Base-by-base conservation (phyloP, 495 filamentous ascomycete species). In the Penicillium pancosmium region DNA sequence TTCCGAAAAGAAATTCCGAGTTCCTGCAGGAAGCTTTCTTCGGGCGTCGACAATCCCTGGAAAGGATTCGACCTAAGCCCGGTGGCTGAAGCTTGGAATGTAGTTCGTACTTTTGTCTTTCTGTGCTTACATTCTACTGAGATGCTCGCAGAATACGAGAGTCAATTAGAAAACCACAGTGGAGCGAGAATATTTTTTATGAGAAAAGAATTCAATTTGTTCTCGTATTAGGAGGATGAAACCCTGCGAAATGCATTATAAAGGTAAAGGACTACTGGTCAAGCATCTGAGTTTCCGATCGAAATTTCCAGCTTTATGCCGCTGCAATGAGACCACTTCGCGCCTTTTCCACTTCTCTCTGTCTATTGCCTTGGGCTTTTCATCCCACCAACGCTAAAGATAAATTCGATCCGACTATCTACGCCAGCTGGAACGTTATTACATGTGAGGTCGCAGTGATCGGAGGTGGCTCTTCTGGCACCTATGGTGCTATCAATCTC, bases 381-480 rank as follows among this genome's bases (percentile, higher is more conserved):
- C 36, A n/a, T 13, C 36, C 15, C 15, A n/a, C 53, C 5, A 34
- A 36, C 15, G 11, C 12, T 6, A 13, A 13, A 40, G 36, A 40
- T 40, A 40, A 13, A 40, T 40, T 40, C 36, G 15, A 40, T 40
- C 36, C 36, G 15, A 40, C 12, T 46, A 25, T 25, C 16, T 61
- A 61, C 44, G 55, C 40, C 16, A 13, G 19, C 13, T n/a, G 19
- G 15, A 12, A 61, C 41, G 36, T 61, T 8, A 53, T 61, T 44
- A 27, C n/a, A 11, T 58, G 62, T 5, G 77, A 82, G 55, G 68
- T 83, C 12, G 71, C 64, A 38, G 72, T 83, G 46, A 73, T 82
- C 41, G 81, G 80, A 4, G 80, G 81, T 19, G 81, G 81, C 13
- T 64, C 79, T 0, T 56, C 71, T 5, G 81, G 80, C 12, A 81